These are phyloP conservation scores for Neobulgaria alba DNA, from an alignment of 2,329 filamentous ascomycete genomes.

Conservation along the genomic window DNA sequence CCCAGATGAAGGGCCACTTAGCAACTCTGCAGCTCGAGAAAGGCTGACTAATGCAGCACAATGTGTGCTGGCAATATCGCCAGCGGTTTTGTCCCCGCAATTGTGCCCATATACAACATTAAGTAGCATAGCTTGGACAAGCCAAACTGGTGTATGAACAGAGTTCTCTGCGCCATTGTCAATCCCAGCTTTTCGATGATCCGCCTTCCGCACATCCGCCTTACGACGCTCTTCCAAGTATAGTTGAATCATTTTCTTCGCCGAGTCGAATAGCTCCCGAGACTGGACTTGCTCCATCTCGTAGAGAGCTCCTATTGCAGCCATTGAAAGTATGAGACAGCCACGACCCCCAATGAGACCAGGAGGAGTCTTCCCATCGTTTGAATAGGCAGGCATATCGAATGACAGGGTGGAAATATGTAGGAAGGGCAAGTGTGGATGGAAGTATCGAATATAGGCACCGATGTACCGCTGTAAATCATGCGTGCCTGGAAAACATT, in stretches of 20 bases:
- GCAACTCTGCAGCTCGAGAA: constrained; percentile 77
- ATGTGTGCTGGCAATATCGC: constrained; percentile 87
- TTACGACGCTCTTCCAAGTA: constrained; percentile 89
- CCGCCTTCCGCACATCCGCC: constrained; percentile 63
- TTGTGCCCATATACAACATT: constrained; percentile 96
- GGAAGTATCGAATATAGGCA: constrained; percentile 85
- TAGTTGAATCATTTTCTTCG: constrained; percentile 90
- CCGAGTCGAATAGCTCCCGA: constrained; percentile 80
- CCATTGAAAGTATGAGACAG: constrained; percentile 81
- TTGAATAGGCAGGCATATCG: constrained; percentile 62
- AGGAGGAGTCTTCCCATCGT: constrained; percentile 50
- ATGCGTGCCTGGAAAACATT: constrained; percentile 42
- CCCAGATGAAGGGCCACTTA: constrained; percentile 31
- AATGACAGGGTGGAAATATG: constrained; percentile 89
- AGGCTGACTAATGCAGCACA: constrained; percentile 86
- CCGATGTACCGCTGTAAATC: constrained; percentile 87
- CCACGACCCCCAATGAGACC: constrained; percentile 67
- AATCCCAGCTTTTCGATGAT: constrained; percentile 43
- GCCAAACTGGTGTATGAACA: constrained; percentile 78
- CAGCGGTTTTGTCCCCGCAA: constrained; percentile 82
- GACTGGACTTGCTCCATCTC: constrained; percentile 75
- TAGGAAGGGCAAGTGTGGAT: constrained; percentile 90
- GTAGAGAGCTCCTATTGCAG: constrained; percentile 76
- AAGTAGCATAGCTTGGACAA: constrained; percentile 93
- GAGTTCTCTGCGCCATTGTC: constrained; percentile 49